Base-by-base conservation (phyloP, 805 yeast species). In the Ogataea populi-albae region DNA sequence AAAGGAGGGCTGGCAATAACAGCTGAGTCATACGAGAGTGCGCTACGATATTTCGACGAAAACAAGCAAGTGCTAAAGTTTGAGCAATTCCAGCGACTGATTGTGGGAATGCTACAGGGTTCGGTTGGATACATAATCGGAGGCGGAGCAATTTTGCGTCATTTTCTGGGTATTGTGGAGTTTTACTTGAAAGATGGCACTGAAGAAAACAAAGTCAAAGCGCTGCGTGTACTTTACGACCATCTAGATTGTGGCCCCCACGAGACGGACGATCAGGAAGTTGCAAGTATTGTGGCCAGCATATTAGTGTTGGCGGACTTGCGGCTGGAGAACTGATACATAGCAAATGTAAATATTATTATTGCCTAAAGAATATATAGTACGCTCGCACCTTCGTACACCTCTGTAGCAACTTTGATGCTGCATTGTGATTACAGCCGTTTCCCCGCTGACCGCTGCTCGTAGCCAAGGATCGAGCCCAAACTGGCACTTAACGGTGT, bases 41-140 rank as follows among this genome's bases (percentile, higher is more conserved):
- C 34, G 12, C 39, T 48, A 17, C 30, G 34, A 11, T 28, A 27
- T 14, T 21, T 44, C 7, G 23, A 36, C 14, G 31, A 32, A 4
- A 24, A 32, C 25, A 32, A 21, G 9, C 26, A 39, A 8, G 4
- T 22, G 10, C 18, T 46, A 12, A 24, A 35, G 30, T 44, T 43
- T 17, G 39, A 37, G 8, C 30, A 37, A 17, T 45, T 49, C 23
- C 48, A 49, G 32, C 23, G 27, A 3, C 15, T 42, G 5, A 27
- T 47, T 3, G 26, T 26, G 16, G 38, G 32, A 8, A 18, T 43
- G 20, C 32, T 43, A 16, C 36, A 31, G 18, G 31, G 25, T 15
- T 30, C 32, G 26, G 11, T 37, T 19, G 20, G 17, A 5, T 37
- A 35, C 25, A 23, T 48, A 12, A 15, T 45, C 6, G 26, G 20